A percentile compares a stretch with the other conserved stretches of the same genome.
These are phyloP conservation scores for Nakazawaea ernobii DNA, from an alignment of 805 yeast genomes.

Conservation along the genomic window DNA sequence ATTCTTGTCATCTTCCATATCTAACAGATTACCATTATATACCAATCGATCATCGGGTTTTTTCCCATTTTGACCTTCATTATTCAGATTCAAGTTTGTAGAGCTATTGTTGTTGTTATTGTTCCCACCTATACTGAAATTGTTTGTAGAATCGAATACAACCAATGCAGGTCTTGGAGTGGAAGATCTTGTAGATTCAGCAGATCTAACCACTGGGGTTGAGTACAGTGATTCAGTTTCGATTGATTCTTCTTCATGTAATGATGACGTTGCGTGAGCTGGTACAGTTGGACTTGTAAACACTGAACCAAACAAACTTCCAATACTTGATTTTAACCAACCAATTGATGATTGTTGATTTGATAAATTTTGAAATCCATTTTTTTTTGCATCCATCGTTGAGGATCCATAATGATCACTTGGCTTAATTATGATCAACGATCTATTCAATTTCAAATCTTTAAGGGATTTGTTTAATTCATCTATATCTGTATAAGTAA, in stretches of 20 bases:
- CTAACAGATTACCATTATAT: conserved; percentile 53
- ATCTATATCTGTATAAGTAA: conserved; percentile 55
- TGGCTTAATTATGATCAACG: conserved; percentile 72
- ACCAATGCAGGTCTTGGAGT: conserved; percentile 15
- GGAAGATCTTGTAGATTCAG: conserved; percentile 7
- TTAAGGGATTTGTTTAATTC: conserved; percentile 46
- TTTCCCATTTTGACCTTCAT: conserved; percentile 12
- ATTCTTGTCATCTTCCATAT: conserved; percentile 43
- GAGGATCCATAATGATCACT: conserved; percentile 16
- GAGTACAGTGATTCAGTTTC: conserved; percentile 2
- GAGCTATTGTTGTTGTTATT: conserved; percentile 1
- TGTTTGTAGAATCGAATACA: conserved; percentile 19
- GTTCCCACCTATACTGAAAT: conserved; percentile 14
- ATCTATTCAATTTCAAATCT: conserved; percentile 55
- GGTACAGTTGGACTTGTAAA: neutral
- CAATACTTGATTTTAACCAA: conserved; percentile 11
- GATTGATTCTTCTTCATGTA: too few species aligned
- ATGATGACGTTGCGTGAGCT: too few species aligned
- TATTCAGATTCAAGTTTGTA: neutral
- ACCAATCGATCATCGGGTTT: conserved; percentile 35
- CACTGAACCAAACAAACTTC: conserved; percentile 6
- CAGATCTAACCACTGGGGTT: conserved; percentile 6
- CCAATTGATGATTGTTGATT: conserved; percentile 4
- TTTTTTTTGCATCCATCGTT: conserved; percentile 1
- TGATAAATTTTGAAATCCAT: conserved; percentile 5